These are phyloP conservation scores for Pyrenochaeta sp. DNA, from an alignment of 2,329 filamentous ascomycete species.

Conservation along the genomic window DNA sequence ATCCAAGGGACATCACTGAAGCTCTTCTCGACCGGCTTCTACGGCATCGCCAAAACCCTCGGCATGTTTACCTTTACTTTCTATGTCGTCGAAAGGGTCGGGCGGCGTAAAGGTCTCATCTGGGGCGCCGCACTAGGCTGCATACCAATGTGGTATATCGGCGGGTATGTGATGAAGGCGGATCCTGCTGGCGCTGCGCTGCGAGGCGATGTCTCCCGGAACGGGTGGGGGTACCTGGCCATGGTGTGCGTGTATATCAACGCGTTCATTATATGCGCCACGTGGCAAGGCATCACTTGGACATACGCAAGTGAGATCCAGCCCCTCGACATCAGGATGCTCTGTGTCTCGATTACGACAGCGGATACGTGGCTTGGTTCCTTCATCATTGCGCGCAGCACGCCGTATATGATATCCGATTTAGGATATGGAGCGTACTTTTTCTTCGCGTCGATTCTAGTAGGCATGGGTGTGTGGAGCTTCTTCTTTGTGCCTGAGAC, in stretches of 20 bases:
- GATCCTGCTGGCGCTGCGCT: slow-evolving; percentile 57
- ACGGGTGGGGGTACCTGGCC: slow-evolving; percentile 60
- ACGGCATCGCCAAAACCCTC: slow-evolving; percentile 52
- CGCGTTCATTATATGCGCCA: slow-evolving; percentile 60
- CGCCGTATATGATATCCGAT: slow-evolving; percentile 48
- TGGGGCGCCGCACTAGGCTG: slow-evolving; percentile 59
- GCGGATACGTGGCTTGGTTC: slow-evolving; percentile 50
- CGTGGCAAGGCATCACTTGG: slow-evolving; percentile 53
- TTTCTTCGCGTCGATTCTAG: slow-evolving; percentile 45
- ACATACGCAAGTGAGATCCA: slow-evolving; percentile 61
- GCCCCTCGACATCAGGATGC: slow-evolving; percentile 50
- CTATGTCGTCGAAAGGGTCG: slow-evolving; percentile 50
- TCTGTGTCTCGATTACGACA: slow-evolving; percentile 49
- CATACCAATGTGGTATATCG: slow-evolving; percentile 60
- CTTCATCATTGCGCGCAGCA: slow-evolving; percentile 51
- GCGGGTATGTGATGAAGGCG: slow-evolving; percentile 61
- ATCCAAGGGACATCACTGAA: slow-evolving; percentile 52
- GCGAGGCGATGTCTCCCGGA: slow-evolving; percentile 51
- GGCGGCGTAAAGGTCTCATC: slow-evolving; percentile 53
- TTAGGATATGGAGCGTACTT: slow-evolving; percentile 50
- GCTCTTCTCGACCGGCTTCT: slow-evolving; percentile 60
- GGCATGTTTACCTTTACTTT: slow-evolving; percentile 52
- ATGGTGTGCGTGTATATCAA: slow-evolving; percentile 65
- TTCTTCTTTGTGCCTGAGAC: slow-evolving; percentile 45
- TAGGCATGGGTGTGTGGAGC: slow-evolving; percentile 40